A percentile compares a stretch with the other conserved stretches of the same genome.
phyloP scores from a whole-genome alignment of 768 basidiomycete species.

The Russula sp. region DNA sequence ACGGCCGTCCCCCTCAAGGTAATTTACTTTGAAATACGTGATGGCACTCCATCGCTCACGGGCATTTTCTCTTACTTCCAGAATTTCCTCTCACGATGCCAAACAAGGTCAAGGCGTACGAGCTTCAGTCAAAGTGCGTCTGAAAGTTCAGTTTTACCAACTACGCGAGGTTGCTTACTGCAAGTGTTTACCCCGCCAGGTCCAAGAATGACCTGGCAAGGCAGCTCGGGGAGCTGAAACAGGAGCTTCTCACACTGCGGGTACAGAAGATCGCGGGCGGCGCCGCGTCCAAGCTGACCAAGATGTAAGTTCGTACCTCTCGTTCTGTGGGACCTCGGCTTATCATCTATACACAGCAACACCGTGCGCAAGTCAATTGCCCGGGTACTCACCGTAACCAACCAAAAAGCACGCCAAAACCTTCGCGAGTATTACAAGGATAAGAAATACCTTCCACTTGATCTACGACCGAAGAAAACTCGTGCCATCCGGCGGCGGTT shows the following conservation, averaged over 20 bases:
- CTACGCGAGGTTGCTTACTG: not conserved
- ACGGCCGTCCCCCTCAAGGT: conserved; percentile 34
- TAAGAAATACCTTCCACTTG: conserved; percentile 95
- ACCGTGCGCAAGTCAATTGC: conserved; percentile 98
- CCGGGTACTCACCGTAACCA: conserved; percentile 96
- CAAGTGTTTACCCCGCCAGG: conserved; percentile 38
- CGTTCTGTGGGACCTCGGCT: not conserved
- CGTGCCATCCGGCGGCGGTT: conserved; percentile 95
- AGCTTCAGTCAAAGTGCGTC: conserved; percentile 89
- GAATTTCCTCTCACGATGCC: conserved; percentile 53
- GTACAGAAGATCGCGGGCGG: conserved; percentile 98
- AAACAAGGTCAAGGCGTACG: conserved; percentile 93
- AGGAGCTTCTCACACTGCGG: conserved; percentile 86
- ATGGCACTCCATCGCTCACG: not conserved
- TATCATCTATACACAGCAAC: conserved; percentile 47
- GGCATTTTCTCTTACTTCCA: not conserved
- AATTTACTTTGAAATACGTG: conserved; percentile 23
- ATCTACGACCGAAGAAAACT: conserved; percentile 97
- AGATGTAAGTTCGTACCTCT: conserved; percentile 65
- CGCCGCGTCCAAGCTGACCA: conserved; percentile 91
- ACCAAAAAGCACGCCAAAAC: conserved; percentile 96
- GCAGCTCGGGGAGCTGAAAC: conserved; percentile 91
- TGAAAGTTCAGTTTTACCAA: not conserved
- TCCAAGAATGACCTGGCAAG: conserved; percentile 95
- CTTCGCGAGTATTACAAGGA: conserved; percentile 96